Conservation (phyloP, 2,329 filamentous ascomycete species). For the Stagonosporopsis rhizophila region DNA sequence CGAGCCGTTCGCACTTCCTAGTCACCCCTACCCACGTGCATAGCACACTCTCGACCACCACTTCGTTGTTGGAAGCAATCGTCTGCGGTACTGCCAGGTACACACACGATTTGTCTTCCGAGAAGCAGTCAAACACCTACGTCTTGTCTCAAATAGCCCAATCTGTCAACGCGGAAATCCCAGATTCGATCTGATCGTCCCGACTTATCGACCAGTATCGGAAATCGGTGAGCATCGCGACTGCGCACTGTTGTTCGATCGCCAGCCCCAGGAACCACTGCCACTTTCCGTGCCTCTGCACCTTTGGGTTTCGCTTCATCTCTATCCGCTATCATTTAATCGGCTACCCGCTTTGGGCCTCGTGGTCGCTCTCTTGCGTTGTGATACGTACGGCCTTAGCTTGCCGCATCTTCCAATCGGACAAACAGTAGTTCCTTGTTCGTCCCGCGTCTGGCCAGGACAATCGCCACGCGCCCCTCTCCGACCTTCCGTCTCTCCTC, state of each 20-base stretch:
- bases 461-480: slow-evolving; percentile 37
- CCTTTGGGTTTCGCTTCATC: neutral
- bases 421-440: slow-evolving; percentile 32
- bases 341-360: slow-evolving; percentile 28
- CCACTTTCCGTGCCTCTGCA: neutral
- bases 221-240: slow-evolving; percentile 22
- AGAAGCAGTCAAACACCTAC: slow-evolving; percentile 1
- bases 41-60: slow-evolving; percentile 3
- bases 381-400: slow-evolving; percentile 27
- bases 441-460: slow-evolving; percentile 26
- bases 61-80: slow-evolving; percentile 16
- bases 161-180: neutral
- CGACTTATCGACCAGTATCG: slow-evolving; percentile 20
- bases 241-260: slow-evolving; percentile 23
- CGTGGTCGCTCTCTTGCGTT: slow-evolving; percentile 27
- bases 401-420: slow-evolving; percentile 30
- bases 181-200: slow-evolving; percentile 19
- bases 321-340: slow-evolving; percentile 24
- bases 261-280: slow-evolving; percentile 14
- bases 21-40: slow-evolving; percentile 1
- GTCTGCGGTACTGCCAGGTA: slow-evolving; percentile 24
- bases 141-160: neutral
- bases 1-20: slow-evolving; percentile 6
- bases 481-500: slow-evolving; percentile 8
- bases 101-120: slow-evolving; percentile 19